Conservation (phyloP, 805 yeast species). For the Sungouiella thailandica region DNA sequence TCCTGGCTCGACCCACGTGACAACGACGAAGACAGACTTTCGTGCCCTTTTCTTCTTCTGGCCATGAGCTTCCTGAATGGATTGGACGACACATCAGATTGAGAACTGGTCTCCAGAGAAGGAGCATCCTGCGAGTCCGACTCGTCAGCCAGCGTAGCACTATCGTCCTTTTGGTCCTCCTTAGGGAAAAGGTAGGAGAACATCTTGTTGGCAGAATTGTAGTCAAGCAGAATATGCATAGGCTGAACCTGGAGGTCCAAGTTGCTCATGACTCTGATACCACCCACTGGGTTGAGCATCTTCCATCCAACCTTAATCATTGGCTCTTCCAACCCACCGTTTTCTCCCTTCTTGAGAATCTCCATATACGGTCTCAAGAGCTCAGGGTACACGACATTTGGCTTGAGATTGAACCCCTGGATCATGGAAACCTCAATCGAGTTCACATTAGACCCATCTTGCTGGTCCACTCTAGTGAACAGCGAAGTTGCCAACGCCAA, state of each 20-base stretch:
- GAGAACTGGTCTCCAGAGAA: conserved; percentile 1
- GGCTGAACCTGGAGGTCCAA: conserved; percentile 63
- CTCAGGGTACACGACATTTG: conserved; percentile 61
- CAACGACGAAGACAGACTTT: neutral
- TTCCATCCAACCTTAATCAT: conserved; percentile 52
- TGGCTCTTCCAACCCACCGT: conserved; percentile 13
- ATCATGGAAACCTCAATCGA: conserved; percentile 53
- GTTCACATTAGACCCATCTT: conserved; percentile 66
- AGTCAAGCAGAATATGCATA: conserved; percentile 67
- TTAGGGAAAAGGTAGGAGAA: conserved; percentile 70
- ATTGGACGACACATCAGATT: neutral
- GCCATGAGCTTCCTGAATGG: conserved; percentile 3
- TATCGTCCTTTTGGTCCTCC: conserved; percentile 15
- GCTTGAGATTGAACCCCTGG: conserved; percentile 63
- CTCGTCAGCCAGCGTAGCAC: conserved; percentile 45
- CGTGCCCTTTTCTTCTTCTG: too few relatives aligned
- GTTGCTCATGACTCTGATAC: conserved; percentile 71
- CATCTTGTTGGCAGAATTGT: conserved; percentile 57
- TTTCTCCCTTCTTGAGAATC: conserved; percentile 12
- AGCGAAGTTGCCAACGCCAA: conserved; percentile 58
- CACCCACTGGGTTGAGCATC: conserved; percentile 84
- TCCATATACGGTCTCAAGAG: conserved; percentile 50
- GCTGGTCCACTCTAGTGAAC: conserved; percentile 56
- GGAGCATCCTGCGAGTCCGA: too few relatives aligned
- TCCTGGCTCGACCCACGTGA: conserved; percentile 1